Conservation (phyloP, 371 early-diverging fungal species). For the Nematocida sp. region DNA sequence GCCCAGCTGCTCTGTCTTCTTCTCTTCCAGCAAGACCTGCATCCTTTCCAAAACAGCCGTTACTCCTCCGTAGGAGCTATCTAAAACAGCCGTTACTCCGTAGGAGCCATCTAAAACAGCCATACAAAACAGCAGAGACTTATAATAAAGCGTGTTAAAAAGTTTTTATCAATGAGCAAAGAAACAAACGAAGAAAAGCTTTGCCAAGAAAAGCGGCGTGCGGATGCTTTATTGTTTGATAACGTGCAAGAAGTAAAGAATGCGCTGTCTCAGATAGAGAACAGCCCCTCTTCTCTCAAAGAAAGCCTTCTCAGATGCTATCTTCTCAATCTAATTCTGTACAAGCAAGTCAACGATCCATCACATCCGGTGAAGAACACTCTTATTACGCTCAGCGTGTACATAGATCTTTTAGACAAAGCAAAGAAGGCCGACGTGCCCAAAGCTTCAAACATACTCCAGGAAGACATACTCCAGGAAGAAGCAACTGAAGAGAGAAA, state of each 20-base stretch:
- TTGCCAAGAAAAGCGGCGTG: background rate
- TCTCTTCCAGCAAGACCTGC: no score
- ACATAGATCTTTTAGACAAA: slow-evolving; percentile 41
- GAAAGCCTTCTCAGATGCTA: slow-evolving; percentile 41
- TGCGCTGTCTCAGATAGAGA: background rate
- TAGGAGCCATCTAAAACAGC: no score
- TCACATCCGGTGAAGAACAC: slow-evolving; percentile 32
- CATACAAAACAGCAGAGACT: no score
- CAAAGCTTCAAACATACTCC: slow-evolving; percentile 25
- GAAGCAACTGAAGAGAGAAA: background rate
- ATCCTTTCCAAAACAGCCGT: no score
- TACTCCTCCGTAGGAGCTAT: no score
- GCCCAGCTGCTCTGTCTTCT: no score
- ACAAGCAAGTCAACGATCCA: slow-evolving; percentile 37
- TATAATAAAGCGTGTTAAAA: no score
- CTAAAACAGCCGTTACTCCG: no score
- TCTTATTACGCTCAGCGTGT: slow-evolving; percentile 46
- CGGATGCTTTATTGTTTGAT: slow-evolving; percentile 16
- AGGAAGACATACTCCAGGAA: background rate
- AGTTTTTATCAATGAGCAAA: no score
- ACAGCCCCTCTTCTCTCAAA: slow-evolving; percentile 2
- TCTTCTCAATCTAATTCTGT: slow-evolving; percentile 44
- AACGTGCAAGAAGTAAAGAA: slow-evolving; percentile 35
- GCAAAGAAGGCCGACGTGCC: background rate
- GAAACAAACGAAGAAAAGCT: background rate